Base-by-base conservation (phyloP, 352 stramenopile species). In the Globisporangium cylindrosporum region DNA sequence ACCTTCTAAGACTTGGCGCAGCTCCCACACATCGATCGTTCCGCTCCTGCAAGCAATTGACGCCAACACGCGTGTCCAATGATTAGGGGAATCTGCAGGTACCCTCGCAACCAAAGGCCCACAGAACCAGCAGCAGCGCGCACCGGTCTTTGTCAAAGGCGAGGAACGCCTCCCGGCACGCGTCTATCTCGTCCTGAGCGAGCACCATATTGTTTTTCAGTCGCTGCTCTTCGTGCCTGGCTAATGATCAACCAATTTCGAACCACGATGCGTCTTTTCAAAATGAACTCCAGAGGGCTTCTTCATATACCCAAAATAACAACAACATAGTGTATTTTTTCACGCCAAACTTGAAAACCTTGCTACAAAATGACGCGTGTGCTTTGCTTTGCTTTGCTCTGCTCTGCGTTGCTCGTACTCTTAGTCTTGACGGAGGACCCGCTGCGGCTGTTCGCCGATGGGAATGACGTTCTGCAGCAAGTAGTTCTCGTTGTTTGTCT, bases 61-160 rank as follows among this genome's bases (percentile, higher is more conserved):
- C 36, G 58, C 24, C 4, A 60, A 36, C n/a, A 32, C 27, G 27
- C 27, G 27, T 32, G 27, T 32, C 27, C 27, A 32, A 32, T 32
- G 27, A 32, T 32, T 32, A 32, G 27, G 27, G 27, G 27, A 3
- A 29, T 29, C 27, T 29, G 27, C 27, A 29, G 27, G 27, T 29
- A 3, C 27, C 27, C 27, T 29, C 27, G 27, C 27, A 29, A 29
- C 27, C 27, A 29, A 29, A 29, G 27, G 27, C 27, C 27, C 27
- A 29, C 27, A 29, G 27, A 29, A 29, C 27, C 27, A 29, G 27
- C 27, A 29, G 27, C 27, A 29, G 27, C 9, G 55, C 65, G 59
- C 54, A 93, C 87, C 85, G 76, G 73, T 99, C 97, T 73, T 98
- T 99, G 72, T 99, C 97, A 73, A 99, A 99, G 2, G 95, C 93